Evolutionary conservation across 805 yeast species (phyloP), one percentile per base, ranked within the genome.

Genomic region (Kodamaea jinghongensis): DNA sequence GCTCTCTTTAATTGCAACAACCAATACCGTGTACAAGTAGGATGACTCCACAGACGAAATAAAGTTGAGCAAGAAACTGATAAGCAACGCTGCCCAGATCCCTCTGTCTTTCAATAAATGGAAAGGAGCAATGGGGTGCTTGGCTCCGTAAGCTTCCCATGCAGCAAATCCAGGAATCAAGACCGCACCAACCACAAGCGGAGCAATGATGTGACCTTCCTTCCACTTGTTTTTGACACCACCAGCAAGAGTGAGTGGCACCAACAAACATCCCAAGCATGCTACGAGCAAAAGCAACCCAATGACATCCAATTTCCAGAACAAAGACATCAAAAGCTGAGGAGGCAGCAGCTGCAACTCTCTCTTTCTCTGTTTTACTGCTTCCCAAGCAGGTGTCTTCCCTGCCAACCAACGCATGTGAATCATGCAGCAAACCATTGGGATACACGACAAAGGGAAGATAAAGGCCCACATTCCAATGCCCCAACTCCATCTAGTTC

Each of bases 221-320:
- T 42, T 30, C 55, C 55, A 52, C 20, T 40, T 42, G 15, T 37
- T 28, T 26, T 40, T 28, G 15, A 48, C 56, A 38, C 55, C 56
- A 16, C 58, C 53, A 10, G 60, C 57, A n/a, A 67, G 40, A 17
- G 60, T 55, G 51, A 68, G 59, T 25, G 73, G 71, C 12, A 66
- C 58, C 39, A 68, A 50, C 39, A 65, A 53, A 17, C 63, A 49
- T 14, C 61, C 58, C 26, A 65, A 55, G 12, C 61, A 65, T 10
- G 60, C 63, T 40, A 56, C 47, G 32, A 68, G 41, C 17, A 68
- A 39, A 23, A 66, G 27, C 15, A 56, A 52, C 14, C 73, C 73
- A 34, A 62, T 38, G 17, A 62, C 41, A 49, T 67, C 73, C 39
- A 65, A 59, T 39, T 63, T 63, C 50, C 58, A 58, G 47, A 56